A percentile compares a stretch with the other conserved stretches of the same genome.
Conservation (phyloP, 257 asterid genomes). For the Parsonsia alboflavescens region DNA sequence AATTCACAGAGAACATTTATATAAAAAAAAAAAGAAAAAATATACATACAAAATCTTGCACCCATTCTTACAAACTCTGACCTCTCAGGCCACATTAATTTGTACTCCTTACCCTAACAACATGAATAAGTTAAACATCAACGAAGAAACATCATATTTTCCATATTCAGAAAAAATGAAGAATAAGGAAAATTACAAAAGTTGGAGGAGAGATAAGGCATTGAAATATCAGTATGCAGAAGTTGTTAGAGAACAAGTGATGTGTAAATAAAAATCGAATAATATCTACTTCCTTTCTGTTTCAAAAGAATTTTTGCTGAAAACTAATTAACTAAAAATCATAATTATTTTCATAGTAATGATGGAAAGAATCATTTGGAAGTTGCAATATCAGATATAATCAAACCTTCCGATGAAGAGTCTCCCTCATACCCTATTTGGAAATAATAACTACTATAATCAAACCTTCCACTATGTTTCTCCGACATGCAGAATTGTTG, state of each 20-base stretch:
- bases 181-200: neutral
- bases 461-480: too few species aligned
- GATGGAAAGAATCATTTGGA: neutral
- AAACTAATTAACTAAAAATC: neutral
- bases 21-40: neutral
- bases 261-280: neutral
- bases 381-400: conserved; percentile 1
- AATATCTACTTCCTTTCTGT: neutral
- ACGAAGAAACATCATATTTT: neutral
- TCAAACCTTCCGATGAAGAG: conserved; percentile 77
- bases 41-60: conserved; percentile 29
- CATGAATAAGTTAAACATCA: neutral
- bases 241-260: too few species aligned
- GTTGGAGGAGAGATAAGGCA: neutral
- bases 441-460: conserved; percentile 51
- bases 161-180: neutral
- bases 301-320: neutral
- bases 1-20: neutral
- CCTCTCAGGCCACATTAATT: conserved; percentile 84
- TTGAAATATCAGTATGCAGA: too few species aligned
- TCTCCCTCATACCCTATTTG: conserved; percentile 86
- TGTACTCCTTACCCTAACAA: conserved; percentile 83
- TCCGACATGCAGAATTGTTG: too few species aligned
- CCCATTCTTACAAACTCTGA: conserved; percentile 96
- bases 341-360: neutral